Evolutionary conservation across 257 asterid species (phyloP), one percentile per base, ranked within the genome.

Genomic region (Gentiana dahurica): DNA sequence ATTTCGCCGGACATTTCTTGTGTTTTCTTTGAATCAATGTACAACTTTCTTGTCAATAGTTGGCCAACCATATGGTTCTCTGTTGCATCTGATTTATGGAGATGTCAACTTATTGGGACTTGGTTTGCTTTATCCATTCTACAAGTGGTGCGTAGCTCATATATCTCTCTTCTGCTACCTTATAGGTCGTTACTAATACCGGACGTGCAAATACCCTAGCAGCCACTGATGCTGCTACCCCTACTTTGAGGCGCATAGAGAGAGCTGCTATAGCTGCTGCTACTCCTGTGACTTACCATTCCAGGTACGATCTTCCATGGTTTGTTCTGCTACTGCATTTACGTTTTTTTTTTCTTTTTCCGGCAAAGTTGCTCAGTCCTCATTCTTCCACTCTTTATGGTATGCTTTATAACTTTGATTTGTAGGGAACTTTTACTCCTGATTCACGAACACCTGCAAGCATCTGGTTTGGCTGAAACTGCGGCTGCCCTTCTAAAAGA

Each of bases 261-360:
- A 81, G 99, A 72, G 99, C 94, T 75, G 97, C 99, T 62, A 85
- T 92, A 64, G 97, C 99, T 69, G 97, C 99, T 45, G 99, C 99
- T 51, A 92, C 99, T 64, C 99, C 95, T 44, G 86, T 92, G 65
- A 81, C 99, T 61, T 92, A 92, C 69, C 85, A 92, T 74, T 66
- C 97, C 59, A 83, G 95, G 99, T 84, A 79, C 41, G 24, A 24
- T 24, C 24, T 24, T 58, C 60, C 57, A 48, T 49, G 59, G 47
- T 49, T 11, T 60, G 62, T 68, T 65, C 49, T 45, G 44, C 59
- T 44, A 35, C 59, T 41, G 46, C 9, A 41, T 41, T 7, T 34
- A 15, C 7, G 8, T 6, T 48, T 63, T 51, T 63, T 51, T 33
- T 10, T 7, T 12, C 15, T 51, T 15, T 48, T 33, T 49, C 24